Conservation (phyloP, 768 basidiomycete genomes). For the Dioszegia crocea region DNA sequence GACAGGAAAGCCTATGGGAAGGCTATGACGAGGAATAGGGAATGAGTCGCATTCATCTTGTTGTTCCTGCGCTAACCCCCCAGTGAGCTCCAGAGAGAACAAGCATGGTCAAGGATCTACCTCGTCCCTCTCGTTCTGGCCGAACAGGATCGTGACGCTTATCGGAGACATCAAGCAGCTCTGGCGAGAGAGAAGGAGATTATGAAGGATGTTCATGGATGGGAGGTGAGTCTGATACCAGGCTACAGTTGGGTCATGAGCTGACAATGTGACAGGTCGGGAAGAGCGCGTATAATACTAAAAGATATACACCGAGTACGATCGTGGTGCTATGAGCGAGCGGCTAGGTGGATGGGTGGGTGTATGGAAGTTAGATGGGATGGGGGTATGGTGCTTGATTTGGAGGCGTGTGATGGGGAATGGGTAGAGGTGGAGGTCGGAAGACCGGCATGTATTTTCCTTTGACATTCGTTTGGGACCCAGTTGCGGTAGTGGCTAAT, state of each 20-base stretch:
- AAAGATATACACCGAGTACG: slow-evolving; percentile 62
- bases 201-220: slow-evolving; percentile 88
- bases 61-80: too few species aligned
- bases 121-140: slow-evolving; percentile 86
- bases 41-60: too few species aligned
- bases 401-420: not conserved
- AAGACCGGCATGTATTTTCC: not conserved
- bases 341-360: too few species aligned
- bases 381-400: slow-evolving; percentile 10
- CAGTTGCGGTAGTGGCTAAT: too few species aligned
- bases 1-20: too few species aligned
- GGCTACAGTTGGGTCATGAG: not conserved
- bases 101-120: slow-evolving; percentile 92
- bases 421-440: not conserved
- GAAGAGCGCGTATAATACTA: slow-evolving; percentile 78
- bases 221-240: slow-evolving; percentile 69
- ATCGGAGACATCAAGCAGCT: slow-evolving; percentile 73
- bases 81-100: slow-evolving; percentile 91
- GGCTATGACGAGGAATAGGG: too few species aligned
- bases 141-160: slow-evolving; percentile 86
- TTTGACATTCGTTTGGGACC: not conserved
- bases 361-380: not conserved
- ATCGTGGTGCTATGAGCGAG: slow-evolving; percentile 62
- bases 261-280: slow-evolving; percentile 62
- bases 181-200: slow-evolving; percentile 75